Evolutionary conservation across 352 stramenopile species (phyloP), one percentile per base, ranked within the genome.

Genomic region (Phytophthora pluvialis): DNA sequence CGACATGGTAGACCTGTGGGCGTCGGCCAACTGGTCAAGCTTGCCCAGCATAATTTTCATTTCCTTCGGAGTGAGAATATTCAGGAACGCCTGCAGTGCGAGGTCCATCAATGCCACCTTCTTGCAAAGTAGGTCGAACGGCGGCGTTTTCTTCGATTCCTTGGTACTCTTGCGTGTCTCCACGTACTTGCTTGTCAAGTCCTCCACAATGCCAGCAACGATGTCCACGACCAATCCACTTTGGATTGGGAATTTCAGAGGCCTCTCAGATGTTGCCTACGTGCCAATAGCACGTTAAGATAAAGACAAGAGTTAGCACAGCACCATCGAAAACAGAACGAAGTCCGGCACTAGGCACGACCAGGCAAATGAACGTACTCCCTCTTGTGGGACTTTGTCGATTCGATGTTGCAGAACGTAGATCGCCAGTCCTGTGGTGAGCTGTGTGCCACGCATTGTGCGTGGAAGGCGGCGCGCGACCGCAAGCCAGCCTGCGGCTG

Each of bases 61-160:
- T 60, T 93, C 81, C 28, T 86, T 81, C 6, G 78, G 73, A 43
- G 83, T 89, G 29, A 91, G 70, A 44, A 89, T 78, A 35, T 93
- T 92, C 15, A 93, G 60, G 33, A 92, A 93, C 1, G 83, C 81
- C 56, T 93, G 82, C 42, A 95, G 69, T 31, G 86, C 86, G 32
- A 93, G 59, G 47, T 95, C 86, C 84, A 95, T 92, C 42, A 95
- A 70, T 13, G 84, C 84, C 25, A 95, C 79, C 53, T 93, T 95
- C 59, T 89, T 93, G 71, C 83, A 90, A 5, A 94, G 66, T 39
- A 92, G 60, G 70, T 91, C 80, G 32, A 86, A 93, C 18, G 84
- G 79, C 13, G 81, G 78, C 3, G 69, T 53, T 42, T 61, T 77
- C 50, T 75, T 73, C 40, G 45, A 51, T 28, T 54, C 47, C 47